phyloP scores from a whole-genome alignment of 805 yeast genomes.

The Ogataea ramenticola region DNA sequence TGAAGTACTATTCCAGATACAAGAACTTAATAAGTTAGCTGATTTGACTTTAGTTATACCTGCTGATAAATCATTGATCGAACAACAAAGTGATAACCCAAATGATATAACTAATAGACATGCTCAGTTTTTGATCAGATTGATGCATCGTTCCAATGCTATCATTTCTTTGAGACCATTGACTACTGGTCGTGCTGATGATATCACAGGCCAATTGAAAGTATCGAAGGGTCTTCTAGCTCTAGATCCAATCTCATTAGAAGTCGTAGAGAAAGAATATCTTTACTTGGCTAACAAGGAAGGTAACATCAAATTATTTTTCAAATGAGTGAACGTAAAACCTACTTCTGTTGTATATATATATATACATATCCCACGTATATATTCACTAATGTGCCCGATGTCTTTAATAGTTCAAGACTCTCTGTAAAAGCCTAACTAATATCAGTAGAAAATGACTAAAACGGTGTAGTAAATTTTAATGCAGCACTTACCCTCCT shows the following conservation, averaged over 20 bases:
- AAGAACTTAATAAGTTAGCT: conserved; percentile 10
- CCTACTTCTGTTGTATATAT: too few relatives aligned
- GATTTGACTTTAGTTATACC: conserved; percentile 17
- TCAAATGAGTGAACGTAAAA: too few relatives aligned
- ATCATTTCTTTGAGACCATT: conserved; percentile 58
- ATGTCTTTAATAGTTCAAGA: too few relatives aligned
- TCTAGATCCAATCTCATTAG: conserved; percentile 9
- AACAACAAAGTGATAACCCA: conserved; percentile 8
- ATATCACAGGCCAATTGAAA: conserved; percentile 66
- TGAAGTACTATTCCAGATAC: conserved; percentile 13
- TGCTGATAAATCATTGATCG: conserved; percentile 15
- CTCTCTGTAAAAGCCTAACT: too few relatives aligned
- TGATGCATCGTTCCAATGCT: conserved; percentile 43
- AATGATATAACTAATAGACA: conserved; percentile 26
- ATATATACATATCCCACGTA: too few relatives aligned
- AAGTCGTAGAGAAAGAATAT: conserved; percentile 54
- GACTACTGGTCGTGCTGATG: conserved; percentile 75
- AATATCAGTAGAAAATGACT: too few relatives aligned
- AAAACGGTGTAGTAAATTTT: too few relatives aligned
- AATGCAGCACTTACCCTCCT: too few relatives aligned
- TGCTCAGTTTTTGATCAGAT: conserved; percentile 38
- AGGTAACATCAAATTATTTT: conserved; percentile 35
- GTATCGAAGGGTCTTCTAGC: conserved; percentile 50
- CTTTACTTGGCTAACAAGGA: conserved; percentile 55
- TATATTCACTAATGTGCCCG: too few relatives aligned